Evolutionary conservation across 306 rosid genomes (phyloP), one percentile per base, ranked within the genome.

Genomic region (Vachellia pachyceras): DNA sequence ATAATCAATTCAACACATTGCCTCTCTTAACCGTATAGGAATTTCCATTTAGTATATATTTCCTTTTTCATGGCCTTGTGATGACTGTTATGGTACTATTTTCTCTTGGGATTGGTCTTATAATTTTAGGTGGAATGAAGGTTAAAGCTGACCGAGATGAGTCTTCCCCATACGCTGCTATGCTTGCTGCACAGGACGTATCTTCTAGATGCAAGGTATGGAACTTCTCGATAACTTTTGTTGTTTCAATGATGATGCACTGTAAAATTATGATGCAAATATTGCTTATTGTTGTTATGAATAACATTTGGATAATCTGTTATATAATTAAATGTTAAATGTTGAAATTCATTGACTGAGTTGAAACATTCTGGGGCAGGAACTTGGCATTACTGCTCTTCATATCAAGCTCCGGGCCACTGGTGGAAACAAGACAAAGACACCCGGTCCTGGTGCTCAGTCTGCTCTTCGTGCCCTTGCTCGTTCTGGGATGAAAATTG

Each of bases 131-230:
- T 81, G 98, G 98, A 15, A 94, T 94, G 98, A 94, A 94, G 91
- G 97, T 92, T 70, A 94, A 94, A 45, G 98, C 97, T 20, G 97
- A 92, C 74, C 86, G 97, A 76, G 98, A 94, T 75, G 98, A 94
- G 71, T 94, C 98, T 7, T 92, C 97, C 4, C 98, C 98, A 0
- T 94, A 94, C 76, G 98, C 97, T 11, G 97, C 98, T 54, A 92
- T 94, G 98, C 94, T 94, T 90, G 97, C 97, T 1, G 97, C 98
- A 1, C 98, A 91, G 36, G 98, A 94, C 84, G 97, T 94, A 81
- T 86, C 97, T 73, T 79, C 88, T 17, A 84, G 97, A 69, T 91
- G 97, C 95, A 94, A 92, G 97, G 97, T 94, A 10, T 36, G 5
- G 4, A 11, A 39, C 14, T 65, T 76, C 1, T 39, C 3, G n/a